Evolutionary conservation across 75 land plant species (phyloP), one percentile per base, ranked within the genome.

Genomic region (Picea sitchensis): DNA sequence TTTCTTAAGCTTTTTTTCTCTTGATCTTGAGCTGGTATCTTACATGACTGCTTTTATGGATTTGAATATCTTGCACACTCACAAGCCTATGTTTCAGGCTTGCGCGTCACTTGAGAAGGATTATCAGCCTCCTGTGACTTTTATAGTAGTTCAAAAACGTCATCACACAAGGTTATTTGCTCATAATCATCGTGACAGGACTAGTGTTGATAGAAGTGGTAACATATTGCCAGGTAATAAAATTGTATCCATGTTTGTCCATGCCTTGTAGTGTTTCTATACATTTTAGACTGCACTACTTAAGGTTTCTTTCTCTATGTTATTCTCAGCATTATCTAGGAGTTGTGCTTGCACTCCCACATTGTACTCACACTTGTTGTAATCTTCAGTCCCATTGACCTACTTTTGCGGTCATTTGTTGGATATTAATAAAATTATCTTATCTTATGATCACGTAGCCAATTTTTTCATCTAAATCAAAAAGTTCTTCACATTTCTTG

Each of bases 141-240:
- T 92, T 82, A 84, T 92, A 17, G 93, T 92, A 21, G 95, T 92
- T 44, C 95, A 92, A 72, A 92, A 92, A 73, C 82, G 95, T 31
- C 95, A 92, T 60, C 93, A 92, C 64, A 92, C 95, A 2, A 80
- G 95, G 1, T 65, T 93, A 5, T 93, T 93, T 60, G 88, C 95
- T 67, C 64, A 34, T 8, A 78, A 86, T 76, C 90, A 84, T 77
- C 64, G 76, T 2, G 77, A 77, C 76, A 77, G 81, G 15, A 61
- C 78, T 30, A 15, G 30, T 17, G 84, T 82, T 26, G 95, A 93
- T 59, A 86, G 71, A 61, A 91, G 94, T 82, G 95, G 94, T 30
- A 93, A 93, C 73, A 90, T 93, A 38, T 57, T 88, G 57, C 94
- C 95, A 75, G 95, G 95, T 90, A 57, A 3, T 21, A 41, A 32